phyloP scores from a whole-genome alignment of 2,329 filamentous ascomycete genomes.

The Colletotrichum sp. region DNA sequence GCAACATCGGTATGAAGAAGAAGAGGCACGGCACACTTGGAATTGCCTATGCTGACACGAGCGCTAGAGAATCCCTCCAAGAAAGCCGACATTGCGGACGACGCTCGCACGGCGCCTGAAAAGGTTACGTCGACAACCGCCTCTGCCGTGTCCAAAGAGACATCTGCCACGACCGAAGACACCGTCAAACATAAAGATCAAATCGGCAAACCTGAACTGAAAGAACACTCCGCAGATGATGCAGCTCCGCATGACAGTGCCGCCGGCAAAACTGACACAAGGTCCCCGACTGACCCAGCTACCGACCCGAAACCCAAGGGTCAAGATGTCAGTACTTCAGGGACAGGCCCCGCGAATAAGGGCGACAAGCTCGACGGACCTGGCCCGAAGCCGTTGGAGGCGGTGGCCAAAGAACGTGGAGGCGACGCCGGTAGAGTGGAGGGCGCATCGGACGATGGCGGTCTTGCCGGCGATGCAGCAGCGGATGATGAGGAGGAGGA shows the following conservation, averaged over 20 bases:
- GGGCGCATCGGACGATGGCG: constrained; percentile 10
- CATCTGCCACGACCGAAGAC: background rate
- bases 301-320: constrained; percentile 38
- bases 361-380: constrained; percentile 43
- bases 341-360: constrained; percentile 33
- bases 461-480: constrained; percentile 15
- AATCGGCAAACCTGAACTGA: constrained; percentile 26
- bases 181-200: background rate
- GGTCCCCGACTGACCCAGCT: constrained; percentile 39
- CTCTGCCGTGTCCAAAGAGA: background rate
- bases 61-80: background rate
- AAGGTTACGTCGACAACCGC: background rate
- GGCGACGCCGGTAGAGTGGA: constrained; percentile 32
- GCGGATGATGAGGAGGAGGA: constrained; percentile 22
- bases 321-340: constrained; percentile 37
- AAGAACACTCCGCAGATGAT: constrained; percentile 23
- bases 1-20: constrained; percentile 64
- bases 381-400: constrained; percentile 46
- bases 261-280: constrained; percentile 42
- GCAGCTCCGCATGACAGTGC: constrained; percentile 24
- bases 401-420: constrained; percentile 37
- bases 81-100: background rate
- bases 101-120: background rate
- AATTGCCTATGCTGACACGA: background rate
- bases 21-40: background rate